A percentile compares a stretch with the other conserved stretches of the same genome.
Evolutionary conservation across 257 asterid species (phyloP).

Genomic region (Solanum medicagineum): DNA sequence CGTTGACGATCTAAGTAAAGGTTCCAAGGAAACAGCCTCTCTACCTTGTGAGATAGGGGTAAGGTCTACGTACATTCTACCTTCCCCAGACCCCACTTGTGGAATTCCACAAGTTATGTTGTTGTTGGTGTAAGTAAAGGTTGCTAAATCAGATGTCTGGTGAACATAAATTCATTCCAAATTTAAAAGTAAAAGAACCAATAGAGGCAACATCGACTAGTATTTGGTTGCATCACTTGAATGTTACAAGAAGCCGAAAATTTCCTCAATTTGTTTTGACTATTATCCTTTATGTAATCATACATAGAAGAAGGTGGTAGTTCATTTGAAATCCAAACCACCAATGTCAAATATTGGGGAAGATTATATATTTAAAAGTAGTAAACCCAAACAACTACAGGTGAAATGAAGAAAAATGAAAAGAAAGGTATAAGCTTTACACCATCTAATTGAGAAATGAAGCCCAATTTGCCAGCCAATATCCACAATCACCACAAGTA

Average conservation of each 20-base stretch:
- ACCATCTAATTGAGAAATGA: conserved; percentile 16
- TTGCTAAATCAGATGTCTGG: neutral
- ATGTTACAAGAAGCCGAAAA: neutral
- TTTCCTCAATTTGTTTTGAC: neutral
- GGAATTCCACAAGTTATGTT: too few species aligned
- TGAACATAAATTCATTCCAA: neutral
- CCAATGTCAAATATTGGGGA: neutral
- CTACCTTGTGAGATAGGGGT: too few species aligned
- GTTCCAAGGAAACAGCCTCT: neutral
- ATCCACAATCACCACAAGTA: conserved; percentile 12
- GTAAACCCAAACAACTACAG: conserved; percentile 11
- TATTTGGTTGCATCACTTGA: neutral
- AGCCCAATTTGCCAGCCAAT: conserved; percentile 22
- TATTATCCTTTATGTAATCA: neutral
- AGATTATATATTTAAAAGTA: neutral
- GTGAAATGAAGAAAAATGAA: conserved; percentile 6
- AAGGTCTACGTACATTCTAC: too few species aligned
- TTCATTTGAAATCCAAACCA: neutral
- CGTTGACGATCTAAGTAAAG: neutral
- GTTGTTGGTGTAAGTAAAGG: neutral
- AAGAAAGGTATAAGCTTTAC: conserved; percentile 9
- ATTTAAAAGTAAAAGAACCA: neutral
- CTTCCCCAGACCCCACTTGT: too few species aligned
- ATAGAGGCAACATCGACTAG: neutral
- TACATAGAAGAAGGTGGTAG: neutral